Percentiles rank a stretch among this genome's conserved stretches.
These are phyloP conservation scores for Aspergillus cejpii DNA, from an alignment of 2,329 filamentous ascomycete genomes.

Conservation along the genomic window DNA sequence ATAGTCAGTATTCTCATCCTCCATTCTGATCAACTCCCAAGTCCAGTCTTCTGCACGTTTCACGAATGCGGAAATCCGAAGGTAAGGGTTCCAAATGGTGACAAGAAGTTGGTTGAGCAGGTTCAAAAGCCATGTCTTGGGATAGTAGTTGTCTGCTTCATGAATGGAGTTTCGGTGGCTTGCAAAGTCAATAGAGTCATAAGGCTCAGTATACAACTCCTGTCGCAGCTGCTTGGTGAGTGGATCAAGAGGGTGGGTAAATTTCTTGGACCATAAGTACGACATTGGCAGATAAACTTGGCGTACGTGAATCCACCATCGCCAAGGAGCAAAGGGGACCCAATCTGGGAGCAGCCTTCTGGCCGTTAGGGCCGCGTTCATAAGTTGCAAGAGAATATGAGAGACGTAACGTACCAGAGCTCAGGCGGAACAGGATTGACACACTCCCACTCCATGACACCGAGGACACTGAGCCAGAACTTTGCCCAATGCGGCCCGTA, in stretches of 20 bases:
- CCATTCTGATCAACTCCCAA: constrained; percentile 77
- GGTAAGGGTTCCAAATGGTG: constrained; percentile 71
- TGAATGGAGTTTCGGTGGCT: constrained; percentile 76
- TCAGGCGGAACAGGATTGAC: constrained; percentile 94
- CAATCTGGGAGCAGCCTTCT: constrained; percentile 71
- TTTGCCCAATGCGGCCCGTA: constrained; percentile 94
- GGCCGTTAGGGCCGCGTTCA: constrained; percentile 9
- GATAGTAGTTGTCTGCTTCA: constrained; percentile 78
- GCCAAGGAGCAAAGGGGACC: constrained; percentile 82
- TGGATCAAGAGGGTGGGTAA: constrained; percentile 68
- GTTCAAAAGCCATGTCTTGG: constrained; percentile 79
- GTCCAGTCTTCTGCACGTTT: constrained; percentile 71
- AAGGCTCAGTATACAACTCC: constrained; percentile 75
- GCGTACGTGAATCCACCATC: constrained; percentile 99
- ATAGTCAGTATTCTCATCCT: constrained; percentile 89
- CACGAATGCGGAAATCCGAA: constrained; percentile 61
- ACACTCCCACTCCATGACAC: constrained; percentile 79
- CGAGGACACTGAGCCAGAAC: constrained; percentile 83
- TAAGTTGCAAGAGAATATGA: neutral
- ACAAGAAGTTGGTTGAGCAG: constrained; percentile 69
- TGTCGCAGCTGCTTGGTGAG: constrained; percentile 65
- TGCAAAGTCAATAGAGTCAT: constrained; percentile 69
- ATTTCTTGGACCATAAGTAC: constrained; percentile 78
- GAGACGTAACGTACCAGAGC: constrained; percentile 57
- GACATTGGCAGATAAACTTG: constrained; percentile 91